A percentile compares a stretch with the other conserved stretches of the same genome.
phyloP scores from a whole-genome alignment of 1,139 yeast species.

The Diutina rugosa region DNA sequence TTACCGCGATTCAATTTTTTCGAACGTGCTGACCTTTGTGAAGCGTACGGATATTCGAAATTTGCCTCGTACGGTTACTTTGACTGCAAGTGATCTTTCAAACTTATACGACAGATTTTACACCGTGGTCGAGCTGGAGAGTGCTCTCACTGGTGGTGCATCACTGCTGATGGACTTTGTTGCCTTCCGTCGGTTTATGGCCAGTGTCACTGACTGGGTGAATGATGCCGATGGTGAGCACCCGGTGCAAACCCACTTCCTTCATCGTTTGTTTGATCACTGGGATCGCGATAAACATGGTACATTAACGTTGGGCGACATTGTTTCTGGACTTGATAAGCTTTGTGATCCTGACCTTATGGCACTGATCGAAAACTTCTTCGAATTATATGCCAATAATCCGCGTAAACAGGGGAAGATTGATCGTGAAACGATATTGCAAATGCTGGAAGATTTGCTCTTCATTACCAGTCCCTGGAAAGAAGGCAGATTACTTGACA shows the following conservation, averaged over 20 bases:
- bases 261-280: conserved; percentile 48
- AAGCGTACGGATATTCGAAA: conserved; percentile 85
- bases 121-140: conserved; percentile 54
- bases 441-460: conserved; percentile 76
- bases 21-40: conserved; percentile 79
- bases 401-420: conserved; percentile 44
- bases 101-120: conserved; percentile 79
- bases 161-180: conserved; percentile 62
- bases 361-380: conserved; percentile 69
- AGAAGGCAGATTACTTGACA: conserved; percentile 49
- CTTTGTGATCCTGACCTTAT: conserved; percentile 64
- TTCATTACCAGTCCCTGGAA: conserved; percentile 78
- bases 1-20: conserved; percentile 66
- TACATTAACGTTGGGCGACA: conserved; percentile 52
- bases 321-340: conserved; percentile 61
- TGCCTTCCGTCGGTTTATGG: conserved; percentile 61
- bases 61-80: conserved; percentile 57
- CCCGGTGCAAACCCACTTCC: conserved; percentile 29
- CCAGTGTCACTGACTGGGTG: conserved; percentile 76
- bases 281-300: conserved; percentile 54
- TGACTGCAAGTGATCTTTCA: conserved; percentile 46
- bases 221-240: conserved; percentile 5
- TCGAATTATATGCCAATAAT: conserved; percentile 48
- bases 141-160: conserved; percentile 51
- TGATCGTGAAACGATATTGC: conserved; percentile 68